A percentile compares a stretch with the other conserved stretches of the same genome.
Conservation (phyloP, 1,284 basidiomycete species). For the Trichosporon ovoides region DNA sequence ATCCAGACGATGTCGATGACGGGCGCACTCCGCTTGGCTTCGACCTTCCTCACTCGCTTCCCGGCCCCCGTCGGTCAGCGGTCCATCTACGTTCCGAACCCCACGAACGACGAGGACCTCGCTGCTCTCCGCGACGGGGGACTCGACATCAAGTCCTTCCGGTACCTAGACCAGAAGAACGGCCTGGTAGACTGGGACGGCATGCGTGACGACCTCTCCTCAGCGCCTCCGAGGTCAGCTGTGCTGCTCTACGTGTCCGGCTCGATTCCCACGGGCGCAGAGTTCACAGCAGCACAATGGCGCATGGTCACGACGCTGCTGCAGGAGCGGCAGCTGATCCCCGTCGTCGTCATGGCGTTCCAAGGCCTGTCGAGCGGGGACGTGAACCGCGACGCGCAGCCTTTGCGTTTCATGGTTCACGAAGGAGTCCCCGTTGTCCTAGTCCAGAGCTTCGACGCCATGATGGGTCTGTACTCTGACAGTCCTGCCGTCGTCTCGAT, state of each 20-base stretch:
- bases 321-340: conserved; percentile 40
- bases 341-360: conserved; percentile 44
- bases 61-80: conserved; percentile 19
- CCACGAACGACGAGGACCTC: conserved; percentile 40
- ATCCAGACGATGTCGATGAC: conserved; percentile 93
- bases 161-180: conserved; percentile 83
- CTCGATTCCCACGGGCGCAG: conserved; percentile 93
- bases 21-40: conserved; percentile 89
- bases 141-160: conserved; percentile 39
- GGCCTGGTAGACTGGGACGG: conserved; percentile 79
- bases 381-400: conserved; percentile 42
- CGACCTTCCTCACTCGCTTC: conserved; percentile 77
- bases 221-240: conserved; percentile 63
- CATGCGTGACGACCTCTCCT: conserved; percentile 60
- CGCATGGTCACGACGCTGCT: conserved; percentile 55
- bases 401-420: conserved; percentile 46
- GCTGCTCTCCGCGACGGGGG: conserved; percentile 38
- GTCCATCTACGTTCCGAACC: conserved; percentile 36
- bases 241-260: conserved; percentile 91
- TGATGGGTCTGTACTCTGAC: conserved; percentile 47
- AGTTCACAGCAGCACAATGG: conserved; percentile 89
- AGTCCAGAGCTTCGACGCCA: conserved; percentile 46
- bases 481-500: conserved; percentile 44
- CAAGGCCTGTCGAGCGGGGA: conserved; percentile 47
- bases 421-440: conserved; percentile 46